phyloP scores from a whole-genome alignment of 2,329 filamentous ascomycete genomes.

The Beauveria asiatica region DNA sequence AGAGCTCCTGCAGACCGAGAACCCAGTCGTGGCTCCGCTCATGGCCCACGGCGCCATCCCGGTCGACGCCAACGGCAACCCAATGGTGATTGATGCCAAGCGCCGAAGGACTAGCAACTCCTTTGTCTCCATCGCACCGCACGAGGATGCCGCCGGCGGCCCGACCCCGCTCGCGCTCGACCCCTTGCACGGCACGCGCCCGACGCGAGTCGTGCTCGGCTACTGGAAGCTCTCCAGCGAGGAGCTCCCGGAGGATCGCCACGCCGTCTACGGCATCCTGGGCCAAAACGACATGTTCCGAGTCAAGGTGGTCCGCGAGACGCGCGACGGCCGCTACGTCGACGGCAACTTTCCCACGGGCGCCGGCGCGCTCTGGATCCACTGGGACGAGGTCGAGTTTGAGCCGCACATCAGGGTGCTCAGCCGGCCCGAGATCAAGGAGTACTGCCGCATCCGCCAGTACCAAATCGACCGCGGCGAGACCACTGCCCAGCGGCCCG shows the following conservation, averaged over 20 bases:
- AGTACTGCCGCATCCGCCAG: conserved; percentile 55
- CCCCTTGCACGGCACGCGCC: conserved; percentile 42
- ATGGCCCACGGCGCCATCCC: conserved; percentile 45
- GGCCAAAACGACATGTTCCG: conserved; percentile 57
- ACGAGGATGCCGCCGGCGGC: conserved; percentile 6
- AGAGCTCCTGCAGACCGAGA: conserved; percentile 35
- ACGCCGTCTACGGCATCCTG: conserved; percentile 55
- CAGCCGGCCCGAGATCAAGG: conserved; percentile 49
- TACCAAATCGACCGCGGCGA: conserved; percentile 49
- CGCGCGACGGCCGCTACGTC: conserved; percentile 49
- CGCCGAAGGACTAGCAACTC: conserved; percentile 31
- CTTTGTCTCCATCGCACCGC: conserved; percentile 1
- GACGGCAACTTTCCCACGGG: conserved; percentile 53
- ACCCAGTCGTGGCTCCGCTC: conserved; percentile 29
- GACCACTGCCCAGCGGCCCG: conserved; percentile 33
- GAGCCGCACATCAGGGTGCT: conserved; percentile 46
- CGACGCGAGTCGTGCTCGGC: conserved; percentile 50
- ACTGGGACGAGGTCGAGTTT: conserved; percentile 53
- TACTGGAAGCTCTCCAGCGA: conserved; percentile 50
- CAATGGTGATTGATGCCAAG: conserved; percentile 25
- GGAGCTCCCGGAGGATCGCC: conserved; percentile 38
- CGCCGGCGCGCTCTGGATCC: conserved; percentile 53
- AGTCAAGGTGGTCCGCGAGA: conserved; percentile 52
- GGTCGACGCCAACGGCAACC: conserved; percentile 26
- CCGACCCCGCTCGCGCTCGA: conserved; percentile 22